These are phyloP conservation scores for Plasmodium vivax DNA, from an alignment of 169 alveolate species.

Conservation along the genomic window DNA sequence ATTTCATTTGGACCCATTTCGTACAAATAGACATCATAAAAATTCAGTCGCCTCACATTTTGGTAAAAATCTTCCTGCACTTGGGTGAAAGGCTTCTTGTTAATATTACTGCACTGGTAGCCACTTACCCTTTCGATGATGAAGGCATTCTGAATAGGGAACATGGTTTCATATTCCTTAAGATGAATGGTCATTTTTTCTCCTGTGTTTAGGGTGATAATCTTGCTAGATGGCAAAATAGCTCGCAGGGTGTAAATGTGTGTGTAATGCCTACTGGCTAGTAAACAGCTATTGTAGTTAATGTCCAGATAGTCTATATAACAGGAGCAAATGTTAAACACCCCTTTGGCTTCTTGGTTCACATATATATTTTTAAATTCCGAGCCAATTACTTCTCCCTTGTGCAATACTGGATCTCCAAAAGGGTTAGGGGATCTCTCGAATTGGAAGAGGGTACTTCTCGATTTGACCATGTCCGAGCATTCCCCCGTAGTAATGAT, in stretches of 20 bases:
- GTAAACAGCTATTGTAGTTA: slow-evolving; percentile 20
- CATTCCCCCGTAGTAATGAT: slow-evolving; percentile 43
- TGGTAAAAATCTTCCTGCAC: slow-evolving; percentile 50
- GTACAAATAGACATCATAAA: slow-evolving; percentile 34
- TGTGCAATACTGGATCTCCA: slow-evolving; percentile 53
- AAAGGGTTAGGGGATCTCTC: background rate
- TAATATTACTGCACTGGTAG: slow-evolving; percentile 45
- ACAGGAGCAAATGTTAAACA: slow-evolving; percentile 62
- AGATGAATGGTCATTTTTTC: background rate
- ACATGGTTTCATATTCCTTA: slow-evolving; percentile 18
- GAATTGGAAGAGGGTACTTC: slow-evolving; percentile 22
- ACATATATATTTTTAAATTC: slow-evolving; percentile 51
- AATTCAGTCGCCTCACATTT: slow-evolving; percentile 21
- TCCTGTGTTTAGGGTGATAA: slow-evolving; percentile 19
- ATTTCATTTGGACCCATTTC: slow-evolving; percentile 11
- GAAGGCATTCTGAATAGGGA: slow-evolving; percentile 61
- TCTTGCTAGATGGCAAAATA: background rate
- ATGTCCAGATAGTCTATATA: slow-evolving; percentile 8
- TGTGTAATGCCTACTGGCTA: slow-evolving; percentile 29
- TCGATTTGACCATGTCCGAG: slow-evolving; percentile 1
- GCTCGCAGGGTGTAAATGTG: slow-evolving; percentile 42
- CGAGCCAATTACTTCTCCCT: slow-evolving; percentile 58
- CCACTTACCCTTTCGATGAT: slow-evolving; percentile 24
- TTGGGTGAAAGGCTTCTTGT: slow-evolving; percentile 28
- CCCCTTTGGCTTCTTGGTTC: slow-evolving; percentile 32